Evolutionary conservation across 352 stramenopile species (phyloP).

Genomic region (Globisporangium splendens): DNA sequence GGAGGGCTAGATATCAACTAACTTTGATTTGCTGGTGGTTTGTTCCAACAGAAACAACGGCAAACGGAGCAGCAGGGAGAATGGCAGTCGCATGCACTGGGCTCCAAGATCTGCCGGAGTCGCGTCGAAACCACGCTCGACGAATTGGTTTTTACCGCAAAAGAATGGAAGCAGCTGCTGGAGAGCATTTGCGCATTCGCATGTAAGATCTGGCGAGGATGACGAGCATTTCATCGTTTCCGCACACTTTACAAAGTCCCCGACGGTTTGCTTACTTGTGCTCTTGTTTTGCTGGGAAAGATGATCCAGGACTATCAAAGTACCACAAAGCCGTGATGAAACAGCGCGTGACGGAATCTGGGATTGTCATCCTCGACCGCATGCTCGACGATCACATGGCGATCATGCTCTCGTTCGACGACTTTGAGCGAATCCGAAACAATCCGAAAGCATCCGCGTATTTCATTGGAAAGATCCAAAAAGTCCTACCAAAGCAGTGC

Average conservation of each 20-base stretch:
- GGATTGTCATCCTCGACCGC: slow-evolving; percentile 32
- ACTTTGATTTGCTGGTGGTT: background rate
- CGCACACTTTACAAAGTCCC: background rate
- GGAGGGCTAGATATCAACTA: background rate
- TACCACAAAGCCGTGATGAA: slow-evolving; percentile 28
- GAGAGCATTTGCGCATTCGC: slow-evolving; percentile 14
- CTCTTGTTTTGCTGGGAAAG: slow-evolving; percentile 16
- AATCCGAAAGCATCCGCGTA: background rate
- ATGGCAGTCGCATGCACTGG: background rate
- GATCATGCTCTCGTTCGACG: slow-evolving; percentile 43
- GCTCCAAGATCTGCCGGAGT: slow-evolving; percentile 8
- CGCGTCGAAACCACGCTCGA: background rate
- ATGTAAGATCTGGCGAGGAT: slow-evolving; percentile 9
- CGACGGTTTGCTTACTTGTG: background rate
- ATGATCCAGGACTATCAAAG: slow-evolving; percentile 16
- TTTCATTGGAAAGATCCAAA: slow-evolving; percentile 16
- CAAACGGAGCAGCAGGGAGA: background rate
- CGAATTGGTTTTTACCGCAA: slow-evolving; percentile 17
- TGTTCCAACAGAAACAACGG: slow-evolving; percentile 5
- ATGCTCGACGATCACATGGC: slow-evolving; percentile 26
- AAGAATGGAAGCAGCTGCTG: slow-evolving; percentile 18
- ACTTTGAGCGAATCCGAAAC: slow-evolving; percentile 25
- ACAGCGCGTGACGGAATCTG: slow-evolving; percentile 15
- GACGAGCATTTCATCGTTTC: too few relatives aligned
- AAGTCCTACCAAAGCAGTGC: slow-evolving; percentile 26